Evolutionary conservation across 2,329 filamentous ascomycete species (phyloP).

Genomic region (Aschersonia sp.): DNA sequence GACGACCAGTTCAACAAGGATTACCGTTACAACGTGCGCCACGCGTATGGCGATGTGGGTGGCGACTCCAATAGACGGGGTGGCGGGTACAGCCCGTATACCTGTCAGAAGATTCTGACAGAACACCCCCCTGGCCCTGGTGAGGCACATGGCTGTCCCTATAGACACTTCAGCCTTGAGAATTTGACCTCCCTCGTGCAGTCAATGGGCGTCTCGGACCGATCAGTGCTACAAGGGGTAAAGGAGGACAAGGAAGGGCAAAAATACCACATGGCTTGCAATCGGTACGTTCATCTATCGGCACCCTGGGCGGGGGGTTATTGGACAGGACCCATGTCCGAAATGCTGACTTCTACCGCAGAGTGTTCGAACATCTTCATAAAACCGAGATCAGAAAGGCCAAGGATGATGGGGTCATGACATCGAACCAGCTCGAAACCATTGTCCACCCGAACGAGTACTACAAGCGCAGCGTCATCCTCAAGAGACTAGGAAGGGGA

Average conservation of each 20-base stretch:
- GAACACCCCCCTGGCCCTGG: conserved; percentile 78
- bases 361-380: conserved; percentile 80
- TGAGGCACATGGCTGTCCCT: conserved; percentile 91
- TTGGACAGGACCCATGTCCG: not conserved
- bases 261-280: conserved; percentile 91
- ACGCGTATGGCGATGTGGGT: conserved; percentile 87
- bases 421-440: conserved; percentile 69
- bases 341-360: conserved; percentile 12
- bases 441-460: conserved; percentile 97
- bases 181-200: conserved; percentile 70
- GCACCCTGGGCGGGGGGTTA: not conserved
- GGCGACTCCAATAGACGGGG: conserved; percentile 80
- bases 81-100: conserved; percentile 79
- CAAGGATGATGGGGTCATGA: conserved; percentile 61
- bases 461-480: conserved; percentile 83
- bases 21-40: conserved; percentile 94
- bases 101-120: conserved; percentile 87
- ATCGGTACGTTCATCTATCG: conserved; percentile 40
- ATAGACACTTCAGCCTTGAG: conserved; percentile 79
- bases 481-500: conserved; percentile 60
- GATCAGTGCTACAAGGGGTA: conserved; percentile 63
- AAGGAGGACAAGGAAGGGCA: conserved; percentile 80
- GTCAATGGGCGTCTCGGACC: conserved; percentile 64
- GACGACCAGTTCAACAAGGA: conserved; percentile 97
- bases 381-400: conserved; percentile 64